phyloP scores from a whole-genome alignment of 257 asterid species.

The Lantana camara region DNA sequence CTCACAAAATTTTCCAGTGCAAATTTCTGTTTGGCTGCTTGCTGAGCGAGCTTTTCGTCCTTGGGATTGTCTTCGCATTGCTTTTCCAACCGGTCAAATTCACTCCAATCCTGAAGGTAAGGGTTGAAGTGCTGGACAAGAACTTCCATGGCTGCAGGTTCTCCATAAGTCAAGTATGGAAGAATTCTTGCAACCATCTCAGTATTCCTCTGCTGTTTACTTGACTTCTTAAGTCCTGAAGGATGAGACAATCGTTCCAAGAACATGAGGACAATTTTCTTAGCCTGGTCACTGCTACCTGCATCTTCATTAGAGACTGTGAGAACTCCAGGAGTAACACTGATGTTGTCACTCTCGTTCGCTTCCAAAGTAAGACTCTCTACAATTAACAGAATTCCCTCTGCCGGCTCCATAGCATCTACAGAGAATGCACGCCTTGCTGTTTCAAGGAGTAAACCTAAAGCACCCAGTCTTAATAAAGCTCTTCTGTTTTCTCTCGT shows the following conservation, averaged over 20 bases:
- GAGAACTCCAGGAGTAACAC: conserved; percentile 71
- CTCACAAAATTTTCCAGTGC: conserved; percentile 93
- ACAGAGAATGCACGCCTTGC: conserved; percentile 97
- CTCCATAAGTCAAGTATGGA: conserved; percentile 97
- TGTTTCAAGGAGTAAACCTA: conserved; percentile 90
- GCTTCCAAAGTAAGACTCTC: conserved; percentile 97
- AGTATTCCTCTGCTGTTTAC: conserved; percentile 94
- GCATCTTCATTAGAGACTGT: conserved; percentile 83
- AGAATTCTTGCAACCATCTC: conserved; percentile 99
- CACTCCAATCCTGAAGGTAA: conserved; percentile 79
- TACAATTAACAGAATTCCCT: conserved; percentile 92
- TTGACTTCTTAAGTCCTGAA: conserved; percentile 83
- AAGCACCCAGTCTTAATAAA: conserved; percentile 76
- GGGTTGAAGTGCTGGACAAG: conserved; percentile 96
- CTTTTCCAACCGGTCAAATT: conserved; percentile 78
- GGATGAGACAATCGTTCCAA: conserved; percentile 96
- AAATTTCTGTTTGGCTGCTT: conserved; percentile 78
- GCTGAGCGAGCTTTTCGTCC: conserved; percentile 75
- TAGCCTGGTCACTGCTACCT: conserved; percentile 94
- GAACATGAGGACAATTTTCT: conserved; percentile 94
- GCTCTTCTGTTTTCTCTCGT: conserved; percentile 90
- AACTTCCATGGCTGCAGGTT: conserved; percentile 98
- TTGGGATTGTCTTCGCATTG: conserved; percentile 67
- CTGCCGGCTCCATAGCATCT: conserved; percentile 99
- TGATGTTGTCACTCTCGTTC: conserved; percentile 84